Evolutionary conservation across 2,329 filamentous ascomycete species (phyloP), one percentile per base, ranked within the genome.

Genomic region (Paracorniculantispora psalliotae): DNA sequence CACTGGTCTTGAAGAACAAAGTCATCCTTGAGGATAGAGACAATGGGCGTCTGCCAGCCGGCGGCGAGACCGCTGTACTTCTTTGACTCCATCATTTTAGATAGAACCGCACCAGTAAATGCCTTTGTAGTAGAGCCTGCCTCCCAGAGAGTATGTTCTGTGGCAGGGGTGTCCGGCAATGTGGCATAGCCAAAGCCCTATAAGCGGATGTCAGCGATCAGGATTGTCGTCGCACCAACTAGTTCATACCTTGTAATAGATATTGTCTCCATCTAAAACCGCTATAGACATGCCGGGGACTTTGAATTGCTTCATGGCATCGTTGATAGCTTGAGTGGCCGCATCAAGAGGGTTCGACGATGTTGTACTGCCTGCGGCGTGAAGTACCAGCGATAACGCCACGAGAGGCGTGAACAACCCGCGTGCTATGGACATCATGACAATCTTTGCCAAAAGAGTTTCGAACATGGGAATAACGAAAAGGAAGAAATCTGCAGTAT

Each of bases 101-200:
- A 63, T 10, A 83, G 66, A 0, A 72, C 72, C 1, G 78, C 78
- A 4, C 79, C 75, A 0, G 77, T 80, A 60, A 80, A 74, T 7
- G 78, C 75, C 65, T 83, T 84, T 25, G 79, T 81, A 3, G 74
- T 80, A 60, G 77, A 81, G 6, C 76, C 81, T 7, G 73, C 72
- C 60, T 77, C 78, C 67, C 80, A 82, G 1, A 83, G 68, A 0
- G 79, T 81, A 30, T 75, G 67, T 62, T 4, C 71, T 72, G 52
- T 71, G 63, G 35, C 75, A 75, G 57, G 74, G 74, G 3, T 73
- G 77, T 72, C 76, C 65, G 23, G 63, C 4, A 51, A 19, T 5
- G 30, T 23, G n/a, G 48, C 48, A 15, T 28, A 51, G 26, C 48
- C 48, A 28, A 28, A 51, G 48, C 48, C 48, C 48, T 51, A 37